phyloP scores from a whole-genome alignment of 73 alveolate species.

The Strombidium stylifer region DNA sequence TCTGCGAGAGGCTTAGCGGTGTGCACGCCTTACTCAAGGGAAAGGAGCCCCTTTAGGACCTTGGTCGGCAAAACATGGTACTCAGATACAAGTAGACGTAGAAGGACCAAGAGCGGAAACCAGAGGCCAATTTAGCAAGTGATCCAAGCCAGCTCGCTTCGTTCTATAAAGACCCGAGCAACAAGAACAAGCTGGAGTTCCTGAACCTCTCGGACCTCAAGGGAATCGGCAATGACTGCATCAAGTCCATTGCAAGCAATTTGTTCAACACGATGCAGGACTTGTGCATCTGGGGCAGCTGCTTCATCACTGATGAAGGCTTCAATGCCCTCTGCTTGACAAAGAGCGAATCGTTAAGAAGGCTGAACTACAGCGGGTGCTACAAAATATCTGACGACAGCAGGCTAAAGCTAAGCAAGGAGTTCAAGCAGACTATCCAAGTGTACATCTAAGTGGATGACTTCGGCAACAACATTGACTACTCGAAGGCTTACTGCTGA shows the following conservation, averaged over 20 bases:
- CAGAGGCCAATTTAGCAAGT: too few relatives aligned
- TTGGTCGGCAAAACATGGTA: conserved; percentile 7
- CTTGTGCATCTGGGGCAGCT: conserved; percentile 56
- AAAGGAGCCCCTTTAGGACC: conserved; percentile 23
- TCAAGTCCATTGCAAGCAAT: conserved; percentile 33
- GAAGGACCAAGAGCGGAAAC: too few relatives aligned
- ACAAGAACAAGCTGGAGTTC: conserved; percentile 23
- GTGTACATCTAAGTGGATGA: conserved; percentile 60
- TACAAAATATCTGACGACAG: conserved; percentile 57
- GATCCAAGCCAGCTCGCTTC: too few relatives aligned
- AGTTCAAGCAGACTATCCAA: conserved; percentile 20
- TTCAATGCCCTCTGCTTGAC: conserved; percentile 57
- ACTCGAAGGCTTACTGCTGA: too few relatives aligned
- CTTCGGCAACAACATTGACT: conserved; percentile 38
- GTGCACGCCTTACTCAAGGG: conserved; percentile 18
- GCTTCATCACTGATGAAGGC: conserved; percentile 48
- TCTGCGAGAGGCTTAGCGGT: conserved; percentile 48
- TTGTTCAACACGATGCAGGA: conserved; percentile 48
- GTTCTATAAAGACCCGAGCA: conserved; percentile 11
- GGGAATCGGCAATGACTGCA: conserved; percentile 18
- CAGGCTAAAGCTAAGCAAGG: conserved; percentile 36
- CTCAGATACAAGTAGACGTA: too few relatives aligned
- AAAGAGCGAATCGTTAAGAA: conserved; percentile 29
- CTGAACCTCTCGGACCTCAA: conserved; percentile 45
- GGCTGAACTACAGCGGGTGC: conserved; percentile 64